Conservation (phyloP, 2,329 filamentous ascomycete species). For the Paecilomyces variotii region DNA sequence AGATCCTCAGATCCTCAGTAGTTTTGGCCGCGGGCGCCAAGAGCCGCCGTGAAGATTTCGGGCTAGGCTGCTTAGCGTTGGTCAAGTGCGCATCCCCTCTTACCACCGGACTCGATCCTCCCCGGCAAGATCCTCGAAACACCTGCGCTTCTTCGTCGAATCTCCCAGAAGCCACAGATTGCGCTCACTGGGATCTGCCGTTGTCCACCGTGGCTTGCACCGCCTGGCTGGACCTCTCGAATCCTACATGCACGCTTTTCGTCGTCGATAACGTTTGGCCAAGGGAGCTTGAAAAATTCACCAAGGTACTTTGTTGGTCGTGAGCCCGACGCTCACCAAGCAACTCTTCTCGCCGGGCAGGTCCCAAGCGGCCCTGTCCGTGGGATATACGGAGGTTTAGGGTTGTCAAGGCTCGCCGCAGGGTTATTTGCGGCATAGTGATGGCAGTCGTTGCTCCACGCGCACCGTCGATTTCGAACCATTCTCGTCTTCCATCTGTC, state of each 20-base stretch:
- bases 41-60: constrained; percentile 10
- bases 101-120: constrained; percentile 19
- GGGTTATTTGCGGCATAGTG: constrained; percentile 8
- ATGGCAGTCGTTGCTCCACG: constrained; percentile 14
- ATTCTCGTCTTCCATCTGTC: constrained; percentile 9
- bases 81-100: constrained; percentile 17
- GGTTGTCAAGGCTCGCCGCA: constrained; percentile 6
- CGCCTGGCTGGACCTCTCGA: background rate
- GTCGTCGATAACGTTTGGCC: background rate
- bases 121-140: constrained; percentile 18
- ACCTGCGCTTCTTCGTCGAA: constrained; percentile 4
- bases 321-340: background rate
- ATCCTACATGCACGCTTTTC: background rate
- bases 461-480: constrained; percentile 6
- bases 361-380: constrained; percentile 1
- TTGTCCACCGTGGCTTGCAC: background rate
- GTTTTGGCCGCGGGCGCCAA: constrained; percentile 13
- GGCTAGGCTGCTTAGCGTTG: constrained; percentile 13
- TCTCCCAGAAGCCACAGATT: background rate
- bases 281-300: constrained; percentile 6
- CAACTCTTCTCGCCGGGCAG: background rate
- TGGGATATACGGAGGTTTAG: background rate
- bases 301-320: background rate
- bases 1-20: background rate
- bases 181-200: background rate